Evolutionary conservation across 116 monocot species (phyloP).

Genomic region (Cymodocea nodosa): DNA sequence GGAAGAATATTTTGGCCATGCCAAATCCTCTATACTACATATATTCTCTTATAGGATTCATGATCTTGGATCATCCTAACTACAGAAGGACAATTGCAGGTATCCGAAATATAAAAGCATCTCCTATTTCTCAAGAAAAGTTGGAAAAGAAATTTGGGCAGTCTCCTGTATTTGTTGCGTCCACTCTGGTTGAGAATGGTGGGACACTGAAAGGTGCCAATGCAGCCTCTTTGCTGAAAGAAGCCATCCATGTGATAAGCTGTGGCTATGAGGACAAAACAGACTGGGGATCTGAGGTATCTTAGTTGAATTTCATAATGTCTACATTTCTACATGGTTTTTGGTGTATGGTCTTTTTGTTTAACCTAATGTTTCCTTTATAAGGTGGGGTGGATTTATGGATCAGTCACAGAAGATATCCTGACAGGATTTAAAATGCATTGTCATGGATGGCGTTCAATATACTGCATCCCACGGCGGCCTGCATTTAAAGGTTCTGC

Average conservation of each 20-base stretch:
- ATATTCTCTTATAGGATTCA: background rate
- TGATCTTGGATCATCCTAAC: background rate
- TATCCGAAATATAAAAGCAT: conserved; percentile 29
- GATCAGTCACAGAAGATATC: conserved; percentile 16
- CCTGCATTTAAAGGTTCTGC: conserved; percentile 90
- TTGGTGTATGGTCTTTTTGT: background rate
- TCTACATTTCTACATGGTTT: background rate
- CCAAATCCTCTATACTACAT: background rate
- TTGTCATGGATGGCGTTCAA: conserved; percentile 91
- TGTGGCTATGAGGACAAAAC: conserved; percentile 98
- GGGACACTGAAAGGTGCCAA: conserved; percentile 62
- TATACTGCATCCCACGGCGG: conserved; percentile 62
- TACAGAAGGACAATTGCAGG: conserved; percentile 12
- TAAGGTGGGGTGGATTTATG: conserved; percentile 92
- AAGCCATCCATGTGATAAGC: conserved; percentile 96
- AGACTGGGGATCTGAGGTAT: conserved; percentile 94
- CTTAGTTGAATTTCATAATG: background rate
- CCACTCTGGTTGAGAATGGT: conserved; percentile 80
- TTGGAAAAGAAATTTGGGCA: conserved; percentile 93
- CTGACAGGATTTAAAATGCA: conserved; percentile 96
- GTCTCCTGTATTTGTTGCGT: conserved; percentile 91
- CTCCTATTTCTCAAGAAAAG: conserved; percentile 37
- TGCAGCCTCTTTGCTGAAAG: conserved; percentile 88
- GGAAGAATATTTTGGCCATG: background rate
- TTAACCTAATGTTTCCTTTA: conserved; percentile 1